Conservation (phyloP, 768 basidiomycete species). For the Suillus weaverae region DNA sequence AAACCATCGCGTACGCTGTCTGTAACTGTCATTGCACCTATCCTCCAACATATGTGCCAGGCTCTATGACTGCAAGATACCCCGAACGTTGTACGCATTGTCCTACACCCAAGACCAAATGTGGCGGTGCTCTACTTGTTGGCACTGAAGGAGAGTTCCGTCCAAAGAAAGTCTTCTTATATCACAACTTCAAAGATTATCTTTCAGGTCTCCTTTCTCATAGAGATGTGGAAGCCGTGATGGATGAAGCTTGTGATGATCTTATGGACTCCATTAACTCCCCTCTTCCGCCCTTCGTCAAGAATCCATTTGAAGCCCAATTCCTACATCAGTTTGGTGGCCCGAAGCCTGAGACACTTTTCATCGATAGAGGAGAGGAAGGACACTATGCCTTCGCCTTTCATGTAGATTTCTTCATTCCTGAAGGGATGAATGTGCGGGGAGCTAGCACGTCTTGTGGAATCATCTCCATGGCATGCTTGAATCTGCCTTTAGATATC, state of each 20-base stretch:
- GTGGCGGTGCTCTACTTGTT: neutral
- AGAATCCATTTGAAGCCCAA: constrained; percentile 2
- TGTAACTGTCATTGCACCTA: constrained; percentile 9
- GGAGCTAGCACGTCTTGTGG: too few species aligned
- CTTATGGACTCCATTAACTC: neutral
- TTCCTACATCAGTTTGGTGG: neutral
- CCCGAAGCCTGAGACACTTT: neutral
- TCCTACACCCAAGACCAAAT: neutral
- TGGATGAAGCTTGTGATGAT: constrained; percentile 2
- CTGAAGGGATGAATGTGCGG: too few species aligned
- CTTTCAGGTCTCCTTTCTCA: neutral
- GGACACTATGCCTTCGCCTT: constrained; percentile 33
- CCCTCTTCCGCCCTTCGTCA: constrained; percentile 7
- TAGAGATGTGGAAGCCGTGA: neutral
- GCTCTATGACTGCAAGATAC: neutral
- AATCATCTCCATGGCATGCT: too few species aligned
- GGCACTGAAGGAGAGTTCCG: neutral
- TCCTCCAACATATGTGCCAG: neutral
- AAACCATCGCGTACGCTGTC: constrained; percentile 1
- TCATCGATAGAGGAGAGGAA: constrained; percentile 12
- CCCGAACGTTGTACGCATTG: neutral
- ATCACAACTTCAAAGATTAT: constrained; percentile 11
- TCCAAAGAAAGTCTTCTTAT: constrained; percentile 3
- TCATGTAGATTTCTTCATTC: constrained; percentile 9
- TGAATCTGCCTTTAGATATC: too few species aligned